A percentile compares a stretch with the other conserved stretches of the same genome.
Conservation (phyloP, 176 grass and related monocot genomes). For the Oryza longistaminata region DNA sequence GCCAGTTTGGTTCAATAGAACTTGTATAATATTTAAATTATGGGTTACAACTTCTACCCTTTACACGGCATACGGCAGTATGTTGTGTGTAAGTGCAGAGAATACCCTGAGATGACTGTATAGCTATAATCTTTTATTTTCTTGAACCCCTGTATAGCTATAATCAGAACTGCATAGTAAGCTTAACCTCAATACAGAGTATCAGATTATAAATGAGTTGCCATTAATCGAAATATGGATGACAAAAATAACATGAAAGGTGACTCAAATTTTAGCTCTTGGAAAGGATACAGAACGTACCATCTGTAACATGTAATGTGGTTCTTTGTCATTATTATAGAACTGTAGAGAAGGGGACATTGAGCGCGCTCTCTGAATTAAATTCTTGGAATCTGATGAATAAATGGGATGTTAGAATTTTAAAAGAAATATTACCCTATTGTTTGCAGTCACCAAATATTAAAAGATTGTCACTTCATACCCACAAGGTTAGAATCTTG, state of each 20-base stretch:
- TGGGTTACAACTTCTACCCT: background rate
- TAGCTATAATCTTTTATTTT: slow-evolving; percentile 1
- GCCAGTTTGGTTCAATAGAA: background rate
- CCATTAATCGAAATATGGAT: background rate
- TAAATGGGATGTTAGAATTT: slow-evolving; percentile 18
- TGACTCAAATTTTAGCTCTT: slow-evolving; percentile 7
- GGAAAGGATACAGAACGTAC: slow-evolving; percentile 40
- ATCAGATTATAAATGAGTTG: slow-evolving; percentile 17
- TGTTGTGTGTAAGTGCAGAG: background rate
- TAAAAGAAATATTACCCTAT: slow-evolving; percentile 16
- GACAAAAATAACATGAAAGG: background rate
- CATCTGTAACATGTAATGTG: slow-evolving; percentile 77
- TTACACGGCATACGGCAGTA: background rate
- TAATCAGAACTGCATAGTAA: slow-evolving; percentile 2
- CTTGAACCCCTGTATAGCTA: background rate
- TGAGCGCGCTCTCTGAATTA: slow-evolving; percentile 65
- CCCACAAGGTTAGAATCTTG: slow-evolving; percentile 51
- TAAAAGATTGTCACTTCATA: slow-evolving; percentile 35
- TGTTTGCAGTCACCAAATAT: background rate
- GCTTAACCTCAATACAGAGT: background rate
- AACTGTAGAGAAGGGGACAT: slow-evolving; percentile 69
- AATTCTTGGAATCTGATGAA: slow-evolving; percentile 55
- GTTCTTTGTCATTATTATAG: slow-evolving; percentile 63
- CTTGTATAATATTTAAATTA: slow-evolving; percentile 5
- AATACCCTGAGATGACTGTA: background rate